Evolutionary conservation across 805 yeast genomes (phyloP).

Genomic region (Ogataea wickerhamii): DNA sequence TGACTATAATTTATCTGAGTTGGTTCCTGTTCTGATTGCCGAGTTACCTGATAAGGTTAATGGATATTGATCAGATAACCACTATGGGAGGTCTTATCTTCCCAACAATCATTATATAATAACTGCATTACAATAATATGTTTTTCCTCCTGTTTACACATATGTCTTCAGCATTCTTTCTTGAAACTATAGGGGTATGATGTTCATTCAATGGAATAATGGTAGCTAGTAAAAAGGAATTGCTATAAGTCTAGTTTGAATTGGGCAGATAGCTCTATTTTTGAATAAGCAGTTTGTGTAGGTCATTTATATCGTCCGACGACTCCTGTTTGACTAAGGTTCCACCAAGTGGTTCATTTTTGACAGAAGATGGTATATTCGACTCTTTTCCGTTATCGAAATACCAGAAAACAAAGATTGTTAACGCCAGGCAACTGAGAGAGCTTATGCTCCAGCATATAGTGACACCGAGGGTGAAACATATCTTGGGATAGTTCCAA

Average conservation of each 20-base stretch:
- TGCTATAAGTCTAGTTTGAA: no score
- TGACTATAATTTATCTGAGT: slow-evolving; percentile 10
- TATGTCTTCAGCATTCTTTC: background rate
- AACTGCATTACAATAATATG: background rate
- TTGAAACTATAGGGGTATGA: no score
- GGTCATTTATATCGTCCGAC: slow-evolving; percentile 3
- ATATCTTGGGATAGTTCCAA: slow-evolving; percentile 32
- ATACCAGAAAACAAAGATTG: slow-evolving; percentile 26
- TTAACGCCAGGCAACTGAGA: slow-evolving; percentile 28
- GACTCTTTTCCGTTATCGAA: slow-evolving; percentile 1
- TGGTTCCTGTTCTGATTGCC: slow-evolving; percentile 33
- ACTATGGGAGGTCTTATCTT: no score
- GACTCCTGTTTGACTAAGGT: slow-evolving; percentile 8
- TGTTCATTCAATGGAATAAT: no score
- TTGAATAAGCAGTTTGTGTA: background rate
- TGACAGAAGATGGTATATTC: background rate
- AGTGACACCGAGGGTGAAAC: slow-evolving; percentile 35
- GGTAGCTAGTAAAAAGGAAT: no score
- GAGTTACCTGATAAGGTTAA: slow-evolving; percentile 31
- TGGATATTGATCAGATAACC: slow-evolving; percentile 19
- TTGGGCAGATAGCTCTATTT: background rate
- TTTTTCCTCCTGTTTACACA: background rate
- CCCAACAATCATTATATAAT: background rate
- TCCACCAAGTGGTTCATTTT: slow-evolving; percentile 3
- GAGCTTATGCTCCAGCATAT: slow-evolving; percentile 38